A percentile compares a stretch with the other conserved stretches of the same genome.
Evolutionary conservation across 1,284 basidiomycete genomes (phyloP).

Genomic region (Melampsora abietis-canadensis): DNA sequence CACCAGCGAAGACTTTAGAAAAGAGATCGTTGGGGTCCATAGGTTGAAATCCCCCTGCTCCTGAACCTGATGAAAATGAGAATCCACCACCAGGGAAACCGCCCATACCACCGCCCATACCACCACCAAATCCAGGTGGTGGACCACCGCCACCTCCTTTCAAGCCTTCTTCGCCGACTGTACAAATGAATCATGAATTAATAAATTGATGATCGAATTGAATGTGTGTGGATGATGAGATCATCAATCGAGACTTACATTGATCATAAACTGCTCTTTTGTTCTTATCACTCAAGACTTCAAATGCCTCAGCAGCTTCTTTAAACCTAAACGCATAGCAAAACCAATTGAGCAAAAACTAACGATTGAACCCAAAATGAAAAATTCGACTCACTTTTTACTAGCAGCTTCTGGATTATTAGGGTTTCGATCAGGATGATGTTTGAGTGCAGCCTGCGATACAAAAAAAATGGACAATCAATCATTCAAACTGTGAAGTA

Average conservation of each 20-base stretch:
- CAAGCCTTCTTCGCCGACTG: constrained; percentile 34
- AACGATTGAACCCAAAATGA: not conserved
- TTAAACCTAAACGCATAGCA: not conserved
- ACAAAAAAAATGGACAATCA: not conserved
- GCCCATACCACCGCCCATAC: not conserved
- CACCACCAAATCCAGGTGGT: constrained; percentile 20
- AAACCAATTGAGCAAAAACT: not conserved
- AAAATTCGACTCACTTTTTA: constrained; percentile 61
- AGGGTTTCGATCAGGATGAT: constrained; percentile 85
- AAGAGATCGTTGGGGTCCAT: constrained; percentile 88
- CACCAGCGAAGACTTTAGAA: constrained; percentile 63
- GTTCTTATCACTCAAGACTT: constrained; percentile 88
- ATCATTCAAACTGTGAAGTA: not conserved
- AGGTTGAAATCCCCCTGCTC: constrained; percentile 62
- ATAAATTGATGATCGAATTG: not conserved
- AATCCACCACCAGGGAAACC: constrained; percentile 25
- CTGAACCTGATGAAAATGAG: constrained; percentile 44
- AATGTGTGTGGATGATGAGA: not conserved
- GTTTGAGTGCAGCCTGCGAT: constrained; percentile 66
- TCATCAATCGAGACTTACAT: constrained; percentile 50
- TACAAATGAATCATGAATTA: not conserved
- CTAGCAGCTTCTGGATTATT: constrained; percentile 74
- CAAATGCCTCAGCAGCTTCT: constrained; percentile 90
- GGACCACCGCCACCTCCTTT: constrained; percentile 8
- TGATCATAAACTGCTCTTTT: constrained; percentile 92